Evolutionary conservation across 108 stramenopile genomes (phyloP).

Genomic region (Nitzschia inconspicua): DNA sequence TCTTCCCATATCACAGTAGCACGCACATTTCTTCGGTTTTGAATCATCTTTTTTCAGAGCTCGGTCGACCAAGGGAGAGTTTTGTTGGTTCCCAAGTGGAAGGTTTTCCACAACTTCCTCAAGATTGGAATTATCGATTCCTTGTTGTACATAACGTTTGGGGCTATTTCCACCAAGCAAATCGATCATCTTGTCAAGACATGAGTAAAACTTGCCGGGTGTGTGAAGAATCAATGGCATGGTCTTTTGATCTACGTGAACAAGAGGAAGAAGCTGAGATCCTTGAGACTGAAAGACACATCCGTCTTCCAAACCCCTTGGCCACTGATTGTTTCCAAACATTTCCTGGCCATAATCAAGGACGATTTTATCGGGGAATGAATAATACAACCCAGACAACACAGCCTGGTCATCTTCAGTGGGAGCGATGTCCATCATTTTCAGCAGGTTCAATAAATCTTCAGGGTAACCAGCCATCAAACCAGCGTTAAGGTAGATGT

Average conservation of each 20-base stretch:
- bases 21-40: not conserved
- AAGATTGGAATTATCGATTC: not conserved
- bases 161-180: slow-evolving; percentile 10
- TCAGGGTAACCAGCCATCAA: slow-evolving; percentile 10
- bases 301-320: slow-evolving; percentile 2
- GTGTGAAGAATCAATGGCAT: slow-evolving; percentile 14
- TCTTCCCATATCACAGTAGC: not conserved
- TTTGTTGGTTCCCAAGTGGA: slow-evolving; percentile 1
- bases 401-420: slow-evolving; percentile 23
- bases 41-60: not conserved
- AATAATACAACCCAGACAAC: slow-evolving; percentile 3
- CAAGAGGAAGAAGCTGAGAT: not conserved
- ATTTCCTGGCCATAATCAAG: slow-evolving; percentile 18
- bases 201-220: slow-evolving; percentile 23
- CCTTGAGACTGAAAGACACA: slow-evolving; percentile 14
- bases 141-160: not conserved
- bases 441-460: slow-evolving; percentile 13
- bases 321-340: slow-evolving; percentile 16
- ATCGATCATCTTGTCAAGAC: slow-evolving; percentile 17
- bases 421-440: slow-evolving; percentile 8
- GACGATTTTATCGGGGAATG: slow-evolving; percentile 6
- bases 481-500: slow-evolving; percentile 17
- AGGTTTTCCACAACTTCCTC: not conserved
- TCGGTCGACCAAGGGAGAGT: slow-evolving; percentile 3
- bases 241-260: slow-evolving; percentile 1